Evolutionary conservation across 352 stramenopile genomes (phyloP).

Genomic region (Phytopythium chamaehyphon): DNA sequence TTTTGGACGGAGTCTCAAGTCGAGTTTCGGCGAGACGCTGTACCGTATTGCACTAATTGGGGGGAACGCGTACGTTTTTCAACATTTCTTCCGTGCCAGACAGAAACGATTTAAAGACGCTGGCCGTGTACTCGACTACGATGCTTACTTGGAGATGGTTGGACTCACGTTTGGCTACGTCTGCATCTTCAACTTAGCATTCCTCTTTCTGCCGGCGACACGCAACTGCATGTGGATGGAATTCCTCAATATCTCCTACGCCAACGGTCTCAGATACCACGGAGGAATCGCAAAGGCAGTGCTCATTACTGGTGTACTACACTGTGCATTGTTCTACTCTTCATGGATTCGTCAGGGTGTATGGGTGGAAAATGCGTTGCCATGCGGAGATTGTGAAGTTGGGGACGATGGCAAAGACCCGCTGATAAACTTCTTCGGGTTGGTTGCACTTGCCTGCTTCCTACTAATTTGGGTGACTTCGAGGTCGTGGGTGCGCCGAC

Average conservation of each 20-base stretch:
- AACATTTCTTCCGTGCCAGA: conserved; percentile 15
- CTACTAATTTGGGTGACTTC: conserved; percentile 37
- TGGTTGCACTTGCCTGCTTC: conserved; percentile 32
- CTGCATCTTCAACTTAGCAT: conserved; percentile 47
- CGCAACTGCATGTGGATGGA: conserved; percentile 54
- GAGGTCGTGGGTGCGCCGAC: conserved; percentile 30
- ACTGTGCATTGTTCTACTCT: conserved; percentile 29
- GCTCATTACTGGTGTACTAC: conserved; percentile 27
- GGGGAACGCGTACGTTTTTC: conserved; percentile 31
- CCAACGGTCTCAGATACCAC: conserved; percentile 51
- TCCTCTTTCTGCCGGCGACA: conserved; percentile 39
- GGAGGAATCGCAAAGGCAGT: conserved; percentile 36
- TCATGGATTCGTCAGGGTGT: conserved; percentile 16
- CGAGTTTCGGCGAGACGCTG: conserved; percentile 33
- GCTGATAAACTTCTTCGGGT: conserved; percentile 53
- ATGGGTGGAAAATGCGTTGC: conserved; percentile 21
- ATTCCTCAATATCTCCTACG: conserved; percentile 52
- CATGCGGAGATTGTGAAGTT: conserved; percentile 42
- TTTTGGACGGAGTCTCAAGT: conserved; percentile 20
- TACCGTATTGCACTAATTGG: conserved; percentile 19
- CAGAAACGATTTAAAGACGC: conserved; percentile 8
- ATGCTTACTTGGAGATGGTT: conserved; percentile 24
- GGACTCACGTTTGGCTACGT: conserved; percentile 27
- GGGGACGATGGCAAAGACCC: conserved; percentile 15
- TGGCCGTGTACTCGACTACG: conserved; percentile 10